These are phyloP conservation scores for Neonectria magnoliae DNA, from an alignment of 2,329 filamentous ascomycete species.

Conservation along the genomic window DNA sequence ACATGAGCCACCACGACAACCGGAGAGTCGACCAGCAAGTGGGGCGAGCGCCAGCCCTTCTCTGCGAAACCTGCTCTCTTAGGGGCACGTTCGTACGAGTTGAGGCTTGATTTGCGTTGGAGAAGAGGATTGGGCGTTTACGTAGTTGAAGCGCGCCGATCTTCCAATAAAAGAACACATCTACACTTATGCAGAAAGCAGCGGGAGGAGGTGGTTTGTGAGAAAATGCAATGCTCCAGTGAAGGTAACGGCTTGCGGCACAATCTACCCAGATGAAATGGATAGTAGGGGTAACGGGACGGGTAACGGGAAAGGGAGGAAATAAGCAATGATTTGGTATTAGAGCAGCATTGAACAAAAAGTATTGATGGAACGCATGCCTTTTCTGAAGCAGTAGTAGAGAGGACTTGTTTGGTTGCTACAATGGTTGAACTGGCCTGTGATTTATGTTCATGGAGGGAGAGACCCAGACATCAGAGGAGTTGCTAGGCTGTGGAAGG, in stretches of 20 bases:
- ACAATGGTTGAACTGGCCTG: background rate
- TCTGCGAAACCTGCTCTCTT: conserved; percentile 77
- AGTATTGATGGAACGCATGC: background rate
- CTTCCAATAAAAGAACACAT: background rate
- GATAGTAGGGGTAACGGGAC: background rate
- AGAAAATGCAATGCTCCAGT: background rate
- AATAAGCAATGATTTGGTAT: background rate
- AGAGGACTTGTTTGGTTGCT: background rate
- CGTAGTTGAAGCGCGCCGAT: background rate
- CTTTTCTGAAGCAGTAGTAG: background rate
- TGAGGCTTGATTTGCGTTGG: background rate
- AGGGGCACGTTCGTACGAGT: conserved; percentile 28
- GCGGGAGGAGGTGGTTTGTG: background rate
- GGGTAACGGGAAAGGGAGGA: background rate
- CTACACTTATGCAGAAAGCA: too few relatives aligned
- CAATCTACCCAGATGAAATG: background rate
- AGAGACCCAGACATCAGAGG: background rate
- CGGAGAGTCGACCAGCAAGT: conserved; percentile 60
- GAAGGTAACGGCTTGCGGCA: background rate
- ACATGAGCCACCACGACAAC: conserved; percentile 43
- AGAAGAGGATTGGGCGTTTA: background rate
- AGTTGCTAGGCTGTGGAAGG: too few relatives aligned
- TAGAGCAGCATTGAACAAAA: conserved; percentile 2
- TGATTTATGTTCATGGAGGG: background rate
- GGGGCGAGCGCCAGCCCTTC: conserved; percentile 84